Evolutionary conservation across 768 basidiomycete genomes (phyloP).

Genomic region (Mycena capillaripes): DNA sequence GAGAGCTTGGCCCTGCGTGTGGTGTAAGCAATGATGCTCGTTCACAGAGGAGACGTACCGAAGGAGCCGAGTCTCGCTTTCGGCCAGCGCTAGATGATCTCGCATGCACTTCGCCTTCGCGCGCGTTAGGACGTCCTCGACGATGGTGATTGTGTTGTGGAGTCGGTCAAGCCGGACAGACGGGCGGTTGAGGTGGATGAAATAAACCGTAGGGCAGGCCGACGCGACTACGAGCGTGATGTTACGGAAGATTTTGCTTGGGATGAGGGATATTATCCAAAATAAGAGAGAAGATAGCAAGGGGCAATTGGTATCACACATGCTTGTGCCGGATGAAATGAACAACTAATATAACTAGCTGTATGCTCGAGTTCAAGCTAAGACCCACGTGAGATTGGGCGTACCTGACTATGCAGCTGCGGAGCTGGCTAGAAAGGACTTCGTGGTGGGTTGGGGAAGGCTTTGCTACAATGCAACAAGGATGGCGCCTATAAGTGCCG

Average conservation of each 20-base stretch:
- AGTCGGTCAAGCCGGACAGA: background rate
- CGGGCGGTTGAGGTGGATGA: background rate
- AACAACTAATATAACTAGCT: too few species aligned
- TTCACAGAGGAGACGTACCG: too few species aligned
- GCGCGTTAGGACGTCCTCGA: background rate
- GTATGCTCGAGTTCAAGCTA: too few species aligned
- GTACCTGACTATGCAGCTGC: conserved; percentile 36
- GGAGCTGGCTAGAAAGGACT: conserved; percentile 31
- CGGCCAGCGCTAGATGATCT: too few species aligned
- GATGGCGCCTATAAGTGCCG: background rate
- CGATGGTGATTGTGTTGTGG: background rate
- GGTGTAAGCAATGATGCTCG: too few species aligned
- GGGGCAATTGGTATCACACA: background rate
- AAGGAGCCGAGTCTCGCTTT: too few species aligned
- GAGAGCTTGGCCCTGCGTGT: too few species aligned
- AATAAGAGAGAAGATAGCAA: background rate
- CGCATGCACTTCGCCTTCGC: background rate
- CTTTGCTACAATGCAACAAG: conserved; percentile 29
- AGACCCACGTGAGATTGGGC: too few species aligned
- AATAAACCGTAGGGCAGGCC: background rate
- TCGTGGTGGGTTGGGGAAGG: conserved; percentile 13
- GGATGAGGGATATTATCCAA: background rate
- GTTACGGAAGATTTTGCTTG: background rate
- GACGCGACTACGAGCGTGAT: background rate
- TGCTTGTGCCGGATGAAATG: too few species aligned